Evolutionary conservation across 164 flowering plant species (phyloP).

Genomic region (Kingdonia uniflora): DNA sequence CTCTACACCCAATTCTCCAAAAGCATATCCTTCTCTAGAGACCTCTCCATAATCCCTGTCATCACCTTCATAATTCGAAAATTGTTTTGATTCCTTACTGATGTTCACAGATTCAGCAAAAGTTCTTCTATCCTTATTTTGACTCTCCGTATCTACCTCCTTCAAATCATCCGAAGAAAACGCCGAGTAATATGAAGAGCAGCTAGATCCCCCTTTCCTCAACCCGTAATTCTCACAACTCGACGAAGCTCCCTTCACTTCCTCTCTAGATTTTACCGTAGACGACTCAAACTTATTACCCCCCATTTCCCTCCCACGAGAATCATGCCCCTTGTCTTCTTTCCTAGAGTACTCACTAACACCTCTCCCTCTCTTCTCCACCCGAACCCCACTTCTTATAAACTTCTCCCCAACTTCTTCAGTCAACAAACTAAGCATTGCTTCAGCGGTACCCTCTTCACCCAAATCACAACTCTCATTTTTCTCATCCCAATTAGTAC

Average conservation of each 20-base stretch:
- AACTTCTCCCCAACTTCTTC: slow-evolving; percentile 44
- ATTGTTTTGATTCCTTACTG: slow-evolving; percentile 6
- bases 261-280: slow-evolving; percentile 15
- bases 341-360: too few species aligned
- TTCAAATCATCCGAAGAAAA: slow-evolving; percentile 32
- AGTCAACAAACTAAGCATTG: slow-evolving; percentile 54
- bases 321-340: too few species aligned
- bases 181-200: slow-evolving; percentile 59
- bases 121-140: slow-evolving; percentile 16
- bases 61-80: slow-evolving; percentile 15
- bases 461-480: slow-evolving; percentile 14
- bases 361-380: slow-evolving; percentile 13
- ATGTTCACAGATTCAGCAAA: slow-evolving; percentile 19
- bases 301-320: too few species aligned
- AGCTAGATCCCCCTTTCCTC: slow-evolving; percentile 44
- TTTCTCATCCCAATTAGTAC: slow-evolving; percentile 24
- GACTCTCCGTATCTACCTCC: slow-evolving; percentile 23
- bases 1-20: background rate
- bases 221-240: too few species aligned
- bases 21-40: too few species aligned
- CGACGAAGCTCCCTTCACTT: slow-evolving; percentile 6
- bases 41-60: slow-evolving; percentile 2
- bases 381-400: slow-evolving; percentile 18
- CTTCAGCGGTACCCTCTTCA: slow-evolving; percentile 39
- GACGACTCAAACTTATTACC: background rate